phyloP scores from a whole-genome alignment of 768 basidiomycete species.

The Agrocybe praecox region DNA sequence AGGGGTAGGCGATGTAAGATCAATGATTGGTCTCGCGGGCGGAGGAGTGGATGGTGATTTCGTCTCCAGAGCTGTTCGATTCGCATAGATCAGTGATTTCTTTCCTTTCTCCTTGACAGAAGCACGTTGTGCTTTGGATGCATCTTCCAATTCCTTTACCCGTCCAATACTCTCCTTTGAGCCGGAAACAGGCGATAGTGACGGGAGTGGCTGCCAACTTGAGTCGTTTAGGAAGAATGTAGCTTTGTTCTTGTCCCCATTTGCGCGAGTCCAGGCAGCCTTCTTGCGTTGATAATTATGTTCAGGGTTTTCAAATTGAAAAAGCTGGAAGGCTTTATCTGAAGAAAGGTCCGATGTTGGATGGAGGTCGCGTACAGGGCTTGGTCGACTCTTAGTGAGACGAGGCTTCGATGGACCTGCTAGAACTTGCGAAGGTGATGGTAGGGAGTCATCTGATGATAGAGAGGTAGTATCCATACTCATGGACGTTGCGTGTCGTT shows the following conservation, averaged over 20 bases:
- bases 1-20: constrained; percentile 35
- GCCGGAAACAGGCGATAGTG: constrained; percentile 24
- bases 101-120: constrained; percentile 76
- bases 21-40: constrained; percentile 38
- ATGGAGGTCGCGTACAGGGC: constrained; percentile 28
- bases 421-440: constrained; percentile 44
- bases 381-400: constrained; percentile 52
- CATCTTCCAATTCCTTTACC: constrained; percentile 74
- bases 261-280: constrained; percentile 69
- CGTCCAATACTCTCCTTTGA: constrained; percentile 51
- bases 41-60: constrained; percentile 41
- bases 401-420: constrained; percentile 53
- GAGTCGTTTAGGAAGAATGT: constrained; percentile 59
- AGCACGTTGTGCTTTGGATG: constrained; percentile 64
- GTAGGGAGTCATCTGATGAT: constrained; percentile 73
- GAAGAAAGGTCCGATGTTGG: constrained; percentile 27
- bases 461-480: constrained; percentile 47
- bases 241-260: constrained; percentile 63
- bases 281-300: constrained; percentile 46
- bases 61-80: constrained; percentile 53
- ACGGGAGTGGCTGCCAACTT: constrained; percentile 47
- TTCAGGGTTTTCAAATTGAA: constrained; percentile 64
- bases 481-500: constrained; percentile 40
- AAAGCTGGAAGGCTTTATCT: constrained; percentile 53
- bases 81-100: constrained; percentile 82